Evolutionary conservation across 768 basidiomycete species (phyloP), one percentile per base, ranked within the genome.

Genomic region (Amanita pallidorosea): DNA sequence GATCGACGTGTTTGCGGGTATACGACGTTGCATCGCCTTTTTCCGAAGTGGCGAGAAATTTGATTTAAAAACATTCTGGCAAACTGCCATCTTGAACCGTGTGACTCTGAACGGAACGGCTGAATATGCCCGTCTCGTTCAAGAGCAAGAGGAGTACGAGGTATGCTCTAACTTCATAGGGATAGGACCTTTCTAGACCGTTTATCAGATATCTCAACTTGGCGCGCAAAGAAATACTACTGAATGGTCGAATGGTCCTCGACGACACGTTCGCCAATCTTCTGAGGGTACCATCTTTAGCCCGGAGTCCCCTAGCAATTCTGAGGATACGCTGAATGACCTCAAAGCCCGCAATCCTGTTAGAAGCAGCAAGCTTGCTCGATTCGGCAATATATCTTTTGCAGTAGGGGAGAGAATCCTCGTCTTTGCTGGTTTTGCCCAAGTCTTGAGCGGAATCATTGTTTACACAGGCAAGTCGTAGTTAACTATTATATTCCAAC

Each of bases 341-440:
- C 12, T 63, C 13, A 61, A 73, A 45, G 47, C 46, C 15, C 52
- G 33, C 17, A 31, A 31, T 23, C 23, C 13, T 51, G 51, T 1
- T 13, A 58, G 53, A 43, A 36, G 56, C 53, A 42, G 57, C 56
- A 57, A 73, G 2, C 48, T 74, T 9, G 61, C 56, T 27, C 72
- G 73, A 36, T 58, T 81, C n/a, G 73, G 74, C 17, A 65, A 65
- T n/a, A 65, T 57, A 6, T 63, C 62, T 2, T 85, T 84, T 51
- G 73, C 72, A 2, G 71, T 76, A 4, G 49, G 76, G 12, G 85
- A 92, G 61, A 69, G 85, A 34, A 58, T 60, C 9, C 72, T 93
- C 8, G 75, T 96, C 12, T 67, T 91, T 45, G 80, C 84, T 12
- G 94, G 77, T 3, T 83, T 85, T 46, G 75, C 70, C 23, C 75